These are phyloP conservation scores for Trichoderma sp. DNA, from an alignment of 2,329 filamentous ascomycete species.

Conservation along the genomic window DNA sequence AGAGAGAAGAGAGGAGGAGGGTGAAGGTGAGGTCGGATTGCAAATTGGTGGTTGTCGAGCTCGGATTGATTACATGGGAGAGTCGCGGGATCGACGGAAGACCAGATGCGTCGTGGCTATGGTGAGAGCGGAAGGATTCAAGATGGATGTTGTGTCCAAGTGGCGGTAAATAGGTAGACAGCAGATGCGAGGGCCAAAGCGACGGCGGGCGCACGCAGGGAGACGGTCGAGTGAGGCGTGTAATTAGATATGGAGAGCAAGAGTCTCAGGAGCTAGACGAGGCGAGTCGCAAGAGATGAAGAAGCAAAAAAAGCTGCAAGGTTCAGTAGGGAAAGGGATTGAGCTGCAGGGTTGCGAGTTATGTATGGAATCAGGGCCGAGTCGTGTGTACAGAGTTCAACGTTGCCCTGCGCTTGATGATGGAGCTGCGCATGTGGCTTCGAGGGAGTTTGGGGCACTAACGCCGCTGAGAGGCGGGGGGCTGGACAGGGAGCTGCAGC, in stretches of 20 bases:
- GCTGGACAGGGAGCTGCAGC: background rate
- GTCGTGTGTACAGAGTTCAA: too few relatives aligned
- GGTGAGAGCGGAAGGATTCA: background rate
- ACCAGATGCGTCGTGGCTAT: conserved; percentile 2
- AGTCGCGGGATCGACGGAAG: conserved; percentile 15
- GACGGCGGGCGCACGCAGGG: background rate
- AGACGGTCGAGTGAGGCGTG: background rate
- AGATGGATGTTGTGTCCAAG: conserved; percentile 4
- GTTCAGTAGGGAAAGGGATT: conserved; percentile 12
- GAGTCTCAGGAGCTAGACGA: background rate
- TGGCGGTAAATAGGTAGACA: conserved; percentile 20
- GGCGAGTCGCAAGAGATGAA: background rate
- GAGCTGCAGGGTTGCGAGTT: background rate
- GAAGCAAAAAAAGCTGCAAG: background rate
- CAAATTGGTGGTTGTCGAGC: conserved; percentile 6
- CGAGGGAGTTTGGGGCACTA: conserved; percentile 1
- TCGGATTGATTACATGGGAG: conserved; percentile 20
- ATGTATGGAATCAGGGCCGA: too few relatives aligned
- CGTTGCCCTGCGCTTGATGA: background rate
- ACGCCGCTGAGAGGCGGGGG: background rate
- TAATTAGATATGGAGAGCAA: background rate
- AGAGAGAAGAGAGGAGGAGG: background rate
- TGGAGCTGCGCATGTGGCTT: conserved; percentile 24
- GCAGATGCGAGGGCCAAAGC: background rate
- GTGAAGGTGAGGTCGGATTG: background rate